Percentiles rank a stretch among this genome's conserved stretches.
These are phyloP conservation scores for Rhizopus delemar DNA, from an alignment of 371 early-diverging fungal species.

Conservation along the genomic window DNA sequence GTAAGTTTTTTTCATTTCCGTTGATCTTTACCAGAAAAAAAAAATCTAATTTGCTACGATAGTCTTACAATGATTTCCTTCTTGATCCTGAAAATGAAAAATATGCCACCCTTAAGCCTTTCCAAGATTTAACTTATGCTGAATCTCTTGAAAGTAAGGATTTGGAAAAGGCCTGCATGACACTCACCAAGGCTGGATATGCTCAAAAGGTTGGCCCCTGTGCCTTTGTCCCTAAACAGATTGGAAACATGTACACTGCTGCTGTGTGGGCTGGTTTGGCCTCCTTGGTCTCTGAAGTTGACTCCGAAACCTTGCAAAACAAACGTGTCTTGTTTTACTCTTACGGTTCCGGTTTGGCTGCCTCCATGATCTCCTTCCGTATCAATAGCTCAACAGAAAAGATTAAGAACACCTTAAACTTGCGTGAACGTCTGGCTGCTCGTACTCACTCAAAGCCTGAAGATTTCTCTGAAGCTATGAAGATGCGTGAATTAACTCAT, in stretches of 20 bases:
- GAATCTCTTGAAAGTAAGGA: slow-evolving; percentile 84
- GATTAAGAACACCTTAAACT: slow-evolving; percentile 65
- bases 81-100: slow-evolving; percentile 70
- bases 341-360: slow-evolving; percentile 96
- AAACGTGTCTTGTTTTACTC: slow-evolving; percentile 93
- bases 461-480: slow-evolving; percentile 82
- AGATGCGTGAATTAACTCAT: slow-evolving; percentile 85
- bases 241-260: slow-evolving; percentile 97
- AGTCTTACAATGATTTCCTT: slow-evolving; percentile 84
- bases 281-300: slow-evolving; percentile 77
- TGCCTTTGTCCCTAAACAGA: slow-evolving; percentile 81
- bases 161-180: slow-evolving; percentile 89
- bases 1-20: slow-evolving; percentile 29
- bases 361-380: slow-evolving; percentile 91
- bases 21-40: not conserved
- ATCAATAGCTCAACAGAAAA: slow-evolving; percentile 65
- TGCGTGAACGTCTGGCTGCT: slow-evolving; percentile 71
- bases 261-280: slow-evolving; percentile 91
- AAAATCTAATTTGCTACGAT: slow-evolving; percentile 1
- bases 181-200: slow-evolving; percentile 70
- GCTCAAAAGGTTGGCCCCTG: slow-evolving; percentile 80
- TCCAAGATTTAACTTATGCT: slow-evolving; percentile 59
- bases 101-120: slow-evolving; percentile 64
- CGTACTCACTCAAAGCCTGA: slow-evolving; percentile 78
- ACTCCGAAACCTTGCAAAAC: slow-evolving; percentile 67